Conservation (phyloP, 1,284 basidiomycete species). For the Sanguinoderma infundibulare region DNA sequence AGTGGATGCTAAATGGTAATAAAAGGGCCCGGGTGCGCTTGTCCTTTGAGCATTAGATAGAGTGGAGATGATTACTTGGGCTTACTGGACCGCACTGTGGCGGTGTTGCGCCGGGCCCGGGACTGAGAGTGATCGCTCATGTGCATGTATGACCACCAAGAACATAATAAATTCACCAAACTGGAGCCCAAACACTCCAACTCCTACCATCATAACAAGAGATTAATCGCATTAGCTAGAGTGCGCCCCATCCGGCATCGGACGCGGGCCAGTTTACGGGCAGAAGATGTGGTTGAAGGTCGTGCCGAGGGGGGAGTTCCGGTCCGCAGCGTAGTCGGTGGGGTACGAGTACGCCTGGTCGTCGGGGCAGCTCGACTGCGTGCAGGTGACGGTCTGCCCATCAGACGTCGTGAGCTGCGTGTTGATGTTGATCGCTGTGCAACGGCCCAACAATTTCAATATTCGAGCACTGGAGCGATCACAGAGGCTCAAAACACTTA, state of each 20-base stretch:
- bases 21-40: no score
- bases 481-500: background rate
- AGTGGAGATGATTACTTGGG: no score
- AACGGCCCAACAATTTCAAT: background rate
- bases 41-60: no score
- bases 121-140: no score
- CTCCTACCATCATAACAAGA: no score
- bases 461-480: background rate
- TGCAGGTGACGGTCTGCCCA: background rate
- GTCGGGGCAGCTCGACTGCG: background rate
- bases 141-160: background rate
- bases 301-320: background rate
- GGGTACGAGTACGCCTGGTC: background rate
- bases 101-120: no score
- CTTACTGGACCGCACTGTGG: no score
- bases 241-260: background rate
- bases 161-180: background rate
- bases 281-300: conserved; percentile 1
- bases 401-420: background rate
- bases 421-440: conserved; percentile 1
- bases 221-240: background rate
- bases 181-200: no score
- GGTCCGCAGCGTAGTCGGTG: background rate
- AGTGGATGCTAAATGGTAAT: no score
- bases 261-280: background rate